Conservation (phyloP, 2,329 filamentous ascomycete species). For the Phialophora tarda region DNA sequence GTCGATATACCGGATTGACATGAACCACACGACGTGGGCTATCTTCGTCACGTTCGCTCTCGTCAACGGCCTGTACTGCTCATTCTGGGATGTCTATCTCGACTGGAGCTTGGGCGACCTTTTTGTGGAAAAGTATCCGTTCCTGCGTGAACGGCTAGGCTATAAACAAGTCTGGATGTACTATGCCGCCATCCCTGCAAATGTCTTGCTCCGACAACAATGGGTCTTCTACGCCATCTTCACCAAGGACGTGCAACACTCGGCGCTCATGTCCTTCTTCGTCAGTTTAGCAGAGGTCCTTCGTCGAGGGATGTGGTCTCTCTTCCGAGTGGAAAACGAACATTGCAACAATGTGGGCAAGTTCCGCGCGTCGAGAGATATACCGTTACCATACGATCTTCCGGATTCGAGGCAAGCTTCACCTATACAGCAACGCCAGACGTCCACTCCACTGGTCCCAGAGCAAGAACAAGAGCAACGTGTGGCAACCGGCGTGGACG, state of each 20-base stretch:
- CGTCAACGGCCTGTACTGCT: conserved; percentile 83
- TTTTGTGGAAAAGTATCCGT: conserved; percentile 64
- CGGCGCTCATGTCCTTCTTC: conserved; percentile 77
- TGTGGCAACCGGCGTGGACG: conserved; percentile 36
- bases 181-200: conserved; percentile 80
- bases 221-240: conserved; percentile 96
- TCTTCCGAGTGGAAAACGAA: conserved; percentile 96
- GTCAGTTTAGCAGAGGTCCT: conserved; percentile 78
- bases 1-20: conserved; percentile 79
- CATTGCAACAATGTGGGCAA: conserved; percentile 90
- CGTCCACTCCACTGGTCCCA: conserved; percentile 16
- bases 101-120: conserved; percentile 92
- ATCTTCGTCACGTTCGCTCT: conserved; percentile 79
- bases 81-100: conserved; percentile 93
- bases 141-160: conserved; percentile 77
- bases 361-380: conserved; percentile 86
- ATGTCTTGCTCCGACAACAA: conserved; percentile 85
- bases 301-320: conserved; percentile 86
- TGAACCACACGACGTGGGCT: conserved; percentile 62
- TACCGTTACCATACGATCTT: conserved; percentile 75
- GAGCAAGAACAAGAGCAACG: conserved; percentile 16
- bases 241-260: conserved; percentile 79
- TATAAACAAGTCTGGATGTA: conserved; percentile 83
- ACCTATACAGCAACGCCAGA: conserved; percentile 15
- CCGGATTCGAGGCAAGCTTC: conserved; percentile 27